Conservation (phyloP, 306 rosid genomes). For the Cucurbita moschata region DNA sequence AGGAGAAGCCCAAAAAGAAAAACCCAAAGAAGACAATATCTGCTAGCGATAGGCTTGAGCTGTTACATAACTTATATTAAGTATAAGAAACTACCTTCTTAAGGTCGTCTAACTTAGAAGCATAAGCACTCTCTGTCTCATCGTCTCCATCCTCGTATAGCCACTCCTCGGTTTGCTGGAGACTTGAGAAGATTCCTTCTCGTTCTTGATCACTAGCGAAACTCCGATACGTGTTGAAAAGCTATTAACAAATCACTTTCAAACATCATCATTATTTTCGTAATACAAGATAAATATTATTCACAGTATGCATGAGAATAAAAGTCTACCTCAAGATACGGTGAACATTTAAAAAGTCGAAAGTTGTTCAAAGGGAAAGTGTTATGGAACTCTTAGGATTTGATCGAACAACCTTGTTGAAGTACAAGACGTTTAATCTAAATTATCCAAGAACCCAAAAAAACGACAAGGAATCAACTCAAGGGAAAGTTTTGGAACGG, state of each 20-base stretch:
- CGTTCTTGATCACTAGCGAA: conserved; percentile 65
- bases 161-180: conserved; percentile 86
- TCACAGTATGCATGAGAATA: not conserved
- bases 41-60: too few relatives aligned
- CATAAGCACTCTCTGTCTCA: conserved; percentile 58
- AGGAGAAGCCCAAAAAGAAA: too few relatives aligned
- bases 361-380: not conserved
- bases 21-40: too few relatives aligned
- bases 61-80: too few relatives aligned
- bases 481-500: too few relatives aligned
- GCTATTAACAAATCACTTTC: conserved; percentile 25
- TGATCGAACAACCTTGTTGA: too few relatives aligned
- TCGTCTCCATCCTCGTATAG: conserved; percentile 90
- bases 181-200: conserved; percentile 50
- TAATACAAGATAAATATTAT: not conserved
- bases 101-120: conserved; percentile 55
- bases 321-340: not conserved
- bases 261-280: not conserved
- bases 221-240: conserved; percentile 62
- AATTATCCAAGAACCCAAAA: too few relatives aligned
- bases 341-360: not conserved
- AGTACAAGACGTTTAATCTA: too few relatives aligned
- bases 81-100: conserved; percentile 38
- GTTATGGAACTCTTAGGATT: too few relatives aligned
- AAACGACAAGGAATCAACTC: too few relatives aligned